Evolutionary conservation across 495 filamentous ascomycete species (phyloP).

Genomic region (Penicillium nucicola): DNA sequence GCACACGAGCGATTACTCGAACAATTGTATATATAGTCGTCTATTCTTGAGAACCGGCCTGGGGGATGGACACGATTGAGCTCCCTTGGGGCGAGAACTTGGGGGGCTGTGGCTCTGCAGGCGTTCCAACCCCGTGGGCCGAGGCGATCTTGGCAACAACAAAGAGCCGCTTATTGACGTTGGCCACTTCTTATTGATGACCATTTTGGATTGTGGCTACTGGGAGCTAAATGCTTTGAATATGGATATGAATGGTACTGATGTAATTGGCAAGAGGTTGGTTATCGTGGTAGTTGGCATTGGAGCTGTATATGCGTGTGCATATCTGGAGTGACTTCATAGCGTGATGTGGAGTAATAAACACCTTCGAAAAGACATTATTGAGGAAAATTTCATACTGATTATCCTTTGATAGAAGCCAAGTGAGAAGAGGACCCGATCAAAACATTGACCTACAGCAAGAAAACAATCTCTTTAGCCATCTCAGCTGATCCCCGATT

Average conservation of each 20-base stretch:
- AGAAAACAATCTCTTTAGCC: too few relatives aligned
- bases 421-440: not conserved
- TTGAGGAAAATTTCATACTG: too few relatives aligned
- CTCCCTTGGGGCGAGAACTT: not conserved
- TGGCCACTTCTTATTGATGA: conserved; percentile 1
- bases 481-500: not conserved
- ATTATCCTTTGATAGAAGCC: not conserved
- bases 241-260: too few relatives aligned
- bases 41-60: not conserved
- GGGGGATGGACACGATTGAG: not conserved
- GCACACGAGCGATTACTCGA: not conserved
- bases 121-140: not conserved
- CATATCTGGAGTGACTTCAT: too few relatives aligned
- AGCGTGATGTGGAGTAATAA: too few relatives aligned
- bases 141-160: conserved; percentile 2
- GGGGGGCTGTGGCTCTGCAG: too few relatives aligned
- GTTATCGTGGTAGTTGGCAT: too few relatives aligned
- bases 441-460: too few relatives aligned
- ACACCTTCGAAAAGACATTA: too few relatives aligned
- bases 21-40: not conserved
- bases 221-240: not conserved
- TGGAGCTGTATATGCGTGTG: too few relatives aligned
- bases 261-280: too few relatives aligned
- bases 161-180: conserved; percentile 3
- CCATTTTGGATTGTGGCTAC: not conserved